Conservation (phyloP, 2,329 filamentous ascomycete species). For the Trichoderma pleuroti region DNA sequence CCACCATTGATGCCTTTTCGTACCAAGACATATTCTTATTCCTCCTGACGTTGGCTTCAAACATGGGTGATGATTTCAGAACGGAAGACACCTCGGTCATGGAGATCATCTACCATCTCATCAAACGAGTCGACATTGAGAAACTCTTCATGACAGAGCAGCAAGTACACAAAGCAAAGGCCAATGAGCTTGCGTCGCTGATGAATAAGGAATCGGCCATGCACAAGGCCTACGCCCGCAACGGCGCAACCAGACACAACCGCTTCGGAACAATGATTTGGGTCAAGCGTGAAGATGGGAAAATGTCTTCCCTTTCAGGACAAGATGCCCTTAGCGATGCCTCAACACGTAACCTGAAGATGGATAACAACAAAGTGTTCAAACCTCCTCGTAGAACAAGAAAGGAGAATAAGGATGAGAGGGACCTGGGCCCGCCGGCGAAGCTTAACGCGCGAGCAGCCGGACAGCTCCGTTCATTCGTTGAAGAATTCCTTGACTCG, state of each 20-base stretch:
- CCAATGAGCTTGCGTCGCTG: constrained; percentile 68
- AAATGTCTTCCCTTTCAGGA: constrained; percentile 81
- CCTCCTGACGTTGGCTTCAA: constrained; percentile 81
- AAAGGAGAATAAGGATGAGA: constrained; percentile 60
- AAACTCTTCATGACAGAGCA: constrained; percentile 82
- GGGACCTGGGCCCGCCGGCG: constrained; percentile 73
- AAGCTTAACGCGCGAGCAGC: constrained; percentile 70
- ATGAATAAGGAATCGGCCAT: constrained; percentile 83
- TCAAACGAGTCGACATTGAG: constrained; percentile 82
- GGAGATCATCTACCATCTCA: constrained; percentile 86
- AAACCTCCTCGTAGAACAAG: constrained; percentile 68
- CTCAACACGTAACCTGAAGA: constrained; percentile 72
- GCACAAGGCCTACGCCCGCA: constrained; percentile 70
- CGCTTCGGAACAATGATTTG: constrained; percentile 97
- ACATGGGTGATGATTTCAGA: constrained; percentile 90
- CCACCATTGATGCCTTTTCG: constrained; percentile 83
- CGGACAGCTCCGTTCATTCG: constrained; percentile 74
- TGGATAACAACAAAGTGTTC: constrained; percentile 89
- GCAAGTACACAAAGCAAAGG: constrained; percentile 64
- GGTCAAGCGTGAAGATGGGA: constrained; percentile 83
- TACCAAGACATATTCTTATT: constrained; percentile 87
- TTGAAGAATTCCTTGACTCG: constrained; percentile 90
- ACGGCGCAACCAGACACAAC: constrained; percentile 82
- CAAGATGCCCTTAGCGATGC: constrained; percentile 77
- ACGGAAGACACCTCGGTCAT: constrained; percentile 85